phyloP scores from a whole-genome alignment of 192 early-diverging fungal genomes.

The Coemansia sp. region DNA sequence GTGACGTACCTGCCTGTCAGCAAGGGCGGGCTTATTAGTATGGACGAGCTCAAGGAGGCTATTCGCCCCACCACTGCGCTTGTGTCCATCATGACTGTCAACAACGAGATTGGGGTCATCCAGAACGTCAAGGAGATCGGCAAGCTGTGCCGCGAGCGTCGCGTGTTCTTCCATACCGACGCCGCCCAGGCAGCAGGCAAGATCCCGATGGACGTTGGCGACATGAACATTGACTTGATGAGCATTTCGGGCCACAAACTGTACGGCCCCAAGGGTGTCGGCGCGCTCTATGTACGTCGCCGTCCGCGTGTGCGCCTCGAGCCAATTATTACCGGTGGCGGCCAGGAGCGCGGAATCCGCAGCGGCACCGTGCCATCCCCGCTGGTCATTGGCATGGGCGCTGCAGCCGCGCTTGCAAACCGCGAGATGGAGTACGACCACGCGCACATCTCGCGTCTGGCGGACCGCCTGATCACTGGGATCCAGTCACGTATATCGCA shows the following conservation, averaged over 20 bases:
- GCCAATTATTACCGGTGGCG: constrained; percentile 89
- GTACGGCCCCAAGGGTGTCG: constrained; percentile 97
- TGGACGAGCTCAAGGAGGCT: constrained; percentile 76
- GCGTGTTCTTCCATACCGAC: constrained; percentile 96
- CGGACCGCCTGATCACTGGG: constrained; percentile 76
- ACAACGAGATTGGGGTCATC: constrained; percentile 98
- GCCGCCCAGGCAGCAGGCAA: constrained; percentile 96
- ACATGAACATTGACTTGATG: constrained; percentile 93
- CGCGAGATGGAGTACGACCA: constrained; percentile 88
- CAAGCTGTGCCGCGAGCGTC: constrained; percentile 76
- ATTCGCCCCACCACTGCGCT: constrained; percentile 89
- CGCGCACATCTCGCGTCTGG: constrained; percentile 67
- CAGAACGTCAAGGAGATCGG: constrained; percentile 93
- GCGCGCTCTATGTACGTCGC: constrained; percentile 89
- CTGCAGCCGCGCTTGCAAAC: constrained; percentile 74
- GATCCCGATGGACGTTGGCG: constrained; percentile 88
- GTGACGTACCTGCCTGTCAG: constrained; percentile 92
- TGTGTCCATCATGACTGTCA: constrained; percentile 95
- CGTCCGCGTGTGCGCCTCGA: constrained; percentile 91
- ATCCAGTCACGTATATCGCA: constrained; percentile 75
- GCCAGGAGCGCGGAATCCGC: constrained; percentile 92
- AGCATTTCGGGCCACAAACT: constrained; percentile 97
- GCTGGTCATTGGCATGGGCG: constrained; percentile 87
- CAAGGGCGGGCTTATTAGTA: constrained; percentile 78
- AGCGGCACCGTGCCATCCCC: constrained; percentile 94